phyloP scores from a whole-genome alignment of 306 rosid species.

The Prunus salicina region DNA sequence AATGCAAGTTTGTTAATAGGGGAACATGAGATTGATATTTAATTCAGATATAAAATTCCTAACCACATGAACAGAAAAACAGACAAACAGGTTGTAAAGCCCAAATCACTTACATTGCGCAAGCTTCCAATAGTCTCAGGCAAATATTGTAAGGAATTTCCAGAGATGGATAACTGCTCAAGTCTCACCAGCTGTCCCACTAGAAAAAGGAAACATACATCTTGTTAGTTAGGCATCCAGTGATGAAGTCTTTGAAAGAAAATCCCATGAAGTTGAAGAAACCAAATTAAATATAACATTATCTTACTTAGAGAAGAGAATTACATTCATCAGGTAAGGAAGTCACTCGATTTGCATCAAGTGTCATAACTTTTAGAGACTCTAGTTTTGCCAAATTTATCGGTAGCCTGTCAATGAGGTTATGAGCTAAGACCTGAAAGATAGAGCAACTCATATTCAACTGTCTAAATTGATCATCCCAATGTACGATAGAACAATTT shows the following conservation, averaged over 20 bases:
- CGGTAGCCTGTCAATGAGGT: conserved; percentile 80
- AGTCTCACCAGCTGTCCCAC: conserved; percentile 97
- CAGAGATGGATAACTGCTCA: conserved; percentile 75
- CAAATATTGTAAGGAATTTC: conserved; percentile 57
- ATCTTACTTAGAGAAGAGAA: conserved; percentile 49
- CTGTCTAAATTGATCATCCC: neutral
- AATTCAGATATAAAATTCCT: neutral
- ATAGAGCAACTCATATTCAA: conserved; percentile 22
- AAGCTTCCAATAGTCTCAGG: conserved; percentile 94
- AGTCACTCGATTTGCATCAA: conserved; percentile 76
- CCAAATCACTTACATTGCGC: conserved; percentile 68
- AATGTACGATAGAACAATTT: neutral
- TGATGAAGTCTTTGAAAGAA: conserved; percentile 8
- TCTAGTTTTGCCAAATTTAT: conserved; percentile 87
- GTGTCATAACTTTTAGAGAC: conserved; percentile 73
- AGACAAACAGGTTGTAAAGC: conserved; percentile 22
- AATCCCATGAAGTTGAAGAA: conserved; percentile 9
- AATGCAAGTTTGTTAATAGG: neutral
- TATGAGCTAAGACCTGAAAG: conserved; percentile 69
- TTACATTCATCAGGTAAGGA: conserved; percentile 98
- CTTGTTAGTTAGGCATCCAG: conserved; percentile 19
- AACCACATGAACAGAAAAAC: conserved; percentile 1
- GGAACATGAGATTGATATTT: neutral
- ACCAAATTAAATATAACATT: conserved; percentile 6
- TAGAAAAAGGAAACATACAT: conserved; percentile 34